A percentile compares a stretch with the other conserved stretches of the same genome.
These are phyloP conservation scores for Firmiana major DNA, from an alignment of 345 rosid species.

Conservation along the genomic window DNA sequence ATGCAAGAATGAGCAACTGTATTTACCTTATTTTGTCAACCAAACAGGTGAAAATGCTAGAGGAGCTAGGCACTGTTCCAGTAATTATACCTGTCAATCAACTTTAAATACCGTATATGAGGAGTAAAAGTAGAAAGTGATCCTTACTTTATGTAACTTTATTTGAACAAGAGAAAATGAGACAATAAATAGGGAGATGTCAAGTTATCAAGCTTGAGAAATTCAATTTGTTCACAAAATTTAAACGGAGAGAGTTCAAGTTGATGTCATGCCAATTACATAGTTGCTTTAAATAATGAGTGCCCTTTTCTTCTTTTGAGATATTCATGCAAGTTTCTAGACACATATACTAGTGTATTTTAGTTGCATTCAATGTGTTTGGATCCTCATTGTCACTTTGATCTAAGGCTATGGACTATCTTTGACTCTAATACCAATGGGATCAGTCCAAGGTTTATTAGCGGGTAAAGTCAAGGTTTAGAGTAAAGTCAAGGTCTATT, in stretches of 20 bases:
- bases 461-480: no score
- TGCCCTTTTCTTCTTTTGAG: background rate
- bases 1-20: background rate
- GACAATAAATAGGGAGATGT: no score
- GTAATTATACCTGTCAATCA: background rate
- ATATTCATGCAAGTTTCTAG: background rate
- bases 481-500: no score
- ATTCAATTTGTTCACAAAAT: no score
- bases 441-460: background rate
- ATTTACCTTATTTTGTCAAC: background rate
- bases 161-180: no score
- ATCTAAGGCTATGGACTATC: background rate
- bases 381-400: background rate
- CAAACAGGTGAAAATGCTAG: background rate
- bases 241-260: background rate
- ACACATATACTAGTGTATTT: background rate
- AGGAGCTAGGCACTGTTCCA: background rate
- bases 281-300: background rate
- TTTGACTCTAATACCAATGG: background rate
- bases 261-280: background rate
- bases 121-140: background rate
- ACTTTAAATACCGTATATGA: background rate
- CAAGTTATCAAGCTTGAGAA: no score
- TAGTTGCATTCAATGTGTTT: background rate
- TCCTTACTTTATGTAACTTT: no score